phyloP scores from a whole-genome alignment of 805 yeast species.

The Sugiyamaella qingdaonensis region DNA sequence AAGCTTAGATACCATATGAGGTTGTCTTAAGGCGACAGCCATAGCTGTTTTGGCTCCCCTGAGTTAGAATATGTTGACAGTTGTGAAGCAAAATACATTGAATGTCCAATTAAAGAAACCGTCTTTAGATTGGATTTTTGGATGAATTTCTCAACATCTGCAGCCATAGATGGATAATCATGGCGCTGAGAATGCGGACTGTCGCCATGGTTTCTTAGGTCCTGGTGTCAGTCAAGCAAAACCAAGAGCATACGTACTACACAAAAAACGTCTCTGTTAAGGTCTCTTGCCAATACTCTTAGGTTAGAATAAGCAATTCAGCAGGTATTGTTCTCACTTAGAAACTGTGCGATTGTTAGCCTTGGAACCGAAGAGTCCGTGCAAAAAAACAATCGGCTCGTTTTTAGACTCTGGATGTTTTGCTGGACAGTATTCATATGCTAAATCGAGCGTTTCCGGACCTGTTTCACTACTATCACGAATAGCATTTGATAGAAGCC shows the following conservation, averaged over 20 bases:
- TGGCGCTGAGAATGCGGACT: constrained; percentile 73
- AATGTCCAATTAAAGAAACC: constrained; percentile 39
- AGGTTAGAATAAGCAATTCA: constrained; percentile 26
- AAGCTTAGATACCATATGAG: constrained; percentile 55
- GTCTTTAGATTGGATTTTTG: constrained; percentile 36
- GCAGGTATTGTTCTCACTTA: constrained; percentile 43
- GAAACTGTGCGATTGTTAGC: constrained; percentile 81
- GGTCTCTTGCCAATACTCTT: constrained; percentile 33
- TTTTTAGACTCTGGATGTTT: constrained; percentile 13
- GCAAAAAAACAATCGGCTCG: constrained; percentile 69
- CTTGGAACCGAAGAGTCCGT: constrained; percentile 85
- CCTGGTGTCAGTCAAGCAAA: constrained; percentile 32
- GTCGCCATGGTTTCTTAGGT: constrained; percentile 88
- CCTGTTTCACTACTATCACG: not conserved
- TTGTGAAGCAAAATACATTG: constrained; percentile 30
- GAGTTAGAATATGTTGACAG: not conserved
- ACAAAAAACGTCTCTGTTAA: constrained; percentile 34
- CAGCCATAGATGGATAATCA: constrained; percentile 76
- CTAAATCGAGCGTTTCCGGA: not conserved
- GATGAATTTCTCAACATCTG: constrained; percentile 78
- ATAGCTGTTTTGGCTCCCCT: constrained; percentile 95
- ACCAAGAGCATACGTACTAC: constrained; percentile 18
- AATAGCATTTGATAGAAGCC: too few relatives aligned
- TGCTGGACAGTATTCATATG: constrained; percentile 30
- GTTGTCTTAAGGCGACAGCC: constrained; percentile 72